A percentile compares a stretch with the other conserved stretches of the same genome.
Conservation (phyloP, 2,329 filamentous ascomycete genomes). For the Myriangium duriaei region DNA sequence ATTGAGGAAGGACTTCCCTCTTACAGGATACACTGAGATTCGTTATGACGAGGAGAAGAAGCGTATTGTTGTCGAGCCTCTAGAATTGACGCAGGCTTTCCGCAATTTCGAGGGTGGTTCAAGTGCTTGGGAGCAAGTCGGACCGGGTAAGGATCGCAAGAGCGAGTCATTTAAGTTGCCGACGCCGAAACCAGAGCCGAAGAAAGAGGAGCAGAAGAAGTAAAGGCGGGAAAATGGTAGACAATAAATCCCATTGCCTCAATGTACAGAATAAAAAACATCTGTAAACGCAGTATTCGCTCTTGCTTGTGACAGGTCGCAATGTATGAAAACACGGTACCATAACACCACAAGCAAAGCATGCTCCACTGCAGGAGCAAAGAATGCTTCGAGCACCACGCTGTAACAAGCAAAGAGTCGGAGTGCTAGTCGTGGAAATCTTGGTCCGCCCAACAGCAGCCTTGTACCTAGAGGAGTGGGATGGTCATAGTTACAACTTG, state of each 20-base stretch:
- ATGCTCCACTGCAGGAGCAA: too few relatives aligned
- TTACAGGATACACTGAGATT: conserved; percentile 97
- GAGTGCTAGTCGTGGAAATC: too few relatives aligned
- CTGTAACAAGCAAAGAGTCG: too few relatives aligned
- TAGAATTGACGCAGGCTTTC: conserved; percentile 97
- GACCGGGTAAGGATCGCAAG: conserved; percentile 60
- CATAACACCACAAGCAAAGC: too few relatives aligned
- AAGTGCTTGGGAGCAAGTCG: conserved; percentile 53
- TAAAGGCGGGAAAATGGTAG: conserved; percentile 38
- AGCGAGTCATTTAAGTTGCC: conserved; percentile 87
- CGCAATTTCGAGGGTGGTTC: conserved; percentile 81
- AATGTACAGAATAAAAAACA: too few relatives aligned
- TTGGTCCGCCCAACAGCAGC: too few relatives aligned
- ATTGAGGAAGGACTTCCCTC: conserved; percentile 90
- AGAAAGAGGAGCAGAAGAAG: conserved; percentile 86
- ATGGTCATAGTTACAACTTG: too few relatives aligned
- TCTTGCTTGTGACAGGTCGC: neutral
- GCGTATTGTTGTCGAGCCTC: conserved; percentile 91
- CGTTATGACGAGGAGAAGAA: conserved; percentile 99
- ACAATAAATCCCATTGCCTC: too few relatives aligned
- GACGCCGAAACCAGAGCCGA: conserved; percentile 86
- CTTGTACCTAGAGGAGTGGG: too few relatives aligned
- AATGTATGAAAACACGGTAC: too few relatives aligned
- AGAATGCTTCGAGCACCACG: too few relatives aligned
- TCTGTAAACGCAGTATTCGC: too few relatives aligned